Percentiles rank a stretch among this genome's conserved stretches.
phyloP scores from a whole-genome alignment of 1,139 yeast genomes.

The Nakaseomyces uthaithaninus region DNA sequence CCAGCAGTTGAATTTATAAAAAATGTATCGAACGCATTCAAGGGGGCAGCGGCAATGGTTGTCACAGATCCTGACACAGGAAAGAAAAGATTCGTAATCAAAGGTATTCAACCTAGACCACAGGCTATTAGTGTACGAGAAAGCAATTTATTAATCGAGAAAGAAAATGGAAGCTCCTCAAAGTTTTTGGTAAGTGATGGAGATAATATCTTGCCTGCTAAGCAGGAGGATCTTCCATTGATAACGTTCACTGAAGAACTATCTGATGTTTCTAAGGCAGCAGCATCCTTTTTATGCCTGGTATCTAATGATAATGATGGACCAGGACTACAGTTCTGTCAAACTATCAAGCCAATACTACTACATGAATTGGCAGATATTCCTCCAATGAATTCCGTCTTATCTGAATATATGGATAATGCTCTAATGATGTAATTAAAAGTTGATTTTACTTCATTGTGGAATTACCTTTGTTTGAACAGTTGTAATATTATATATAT shows the following conservation, averaged over 20 bases:
- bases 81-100: constrained; percentile 75
- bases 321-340: constrained; percentile 25
- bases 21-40: constrained; percentile 84
- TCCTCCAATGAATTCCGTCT: constrained; percentile 28
- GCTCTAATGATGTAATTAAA: constrained; percentile 19
- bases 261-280: constrained; percentile 30
- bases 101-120: constrained; percentile 70
- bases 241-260: constrained; percentile 25
- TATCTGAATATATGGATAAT: constrained; percentile 31
- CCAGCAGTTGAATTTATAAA: constrained; percentile 97
- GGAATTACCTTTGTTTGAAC: not conserved
- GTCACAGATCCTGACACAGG: constrained; percentile 51
- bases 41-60: constrained; percentile 92
- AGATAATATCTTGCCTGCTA: constrained; percentile 18
- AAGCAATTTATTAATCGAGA: constrained; percentile 3
- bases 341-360: constrained; percentile 25
- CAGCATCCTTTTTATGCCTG: constrained; percentile 29
- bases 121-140: constrained; percentile 12
- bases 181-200: constrained; percentile 18
- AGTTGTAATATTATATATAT: constrained; percentile 3
- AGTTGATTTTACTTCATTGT: not conserved
- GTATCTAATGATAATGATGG: constrained; percentile 29
- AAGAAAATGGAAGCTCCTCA: constrained; percentile 10
- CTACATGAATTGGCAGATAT: constrained; percentile 29
- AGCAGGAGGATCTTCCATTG: constrained; percentile 24